Conservation (phyloP, 2,329 filamentous ascomycete genomes). For the Talaromyces sp. region DNA sequence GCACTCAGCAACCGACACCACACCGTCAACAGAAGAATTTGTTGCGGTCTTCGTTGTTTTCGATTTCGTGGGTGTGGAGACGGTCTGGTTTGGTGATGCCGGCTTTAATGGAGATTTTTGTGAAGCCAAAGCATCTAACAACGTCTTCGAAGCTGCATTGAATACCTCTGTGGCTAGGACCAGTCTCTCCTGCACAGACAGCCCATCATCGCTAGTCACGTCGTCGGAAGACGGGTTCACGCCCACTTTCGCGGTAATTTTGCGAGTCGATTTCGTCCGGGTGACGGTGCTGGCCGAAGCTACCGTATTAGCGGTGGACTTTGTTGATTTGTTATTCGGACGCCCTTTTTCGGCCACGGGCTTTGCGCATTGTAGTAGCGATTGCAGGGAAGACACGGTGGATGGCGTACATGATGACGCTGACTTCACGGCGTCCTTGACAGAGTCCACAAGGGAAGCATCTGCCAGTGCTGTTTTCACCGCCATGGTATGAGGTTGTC, state of each 20-base stretch:
- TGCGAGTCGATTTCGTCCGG: slow-evolving; percentile 18
- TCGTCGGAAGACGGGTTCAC: slow-evolving; percentile 15
- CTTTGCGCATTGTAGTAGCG: slow-evolving; percentile 29
- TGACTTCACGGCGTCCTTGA: slow-evolving; percentile 51
- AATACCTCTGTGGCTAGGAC: slow-evolving; percentile 42
- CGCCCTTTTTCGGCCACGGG: slow-evolving; percentile 13
- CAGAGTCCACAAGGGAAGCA: slow-evolving; percentile 32
- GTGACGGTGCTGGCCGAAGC: slow-evolving; percentile 15
- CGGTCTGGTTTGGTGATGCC: slow-evolving; percentile 23
- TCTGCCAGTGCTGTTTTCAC: slow-evolving; percentile 16
- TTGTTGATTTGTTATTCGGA: not conserved
- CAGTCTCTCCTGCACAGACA: slow-evolving; percentile 34
- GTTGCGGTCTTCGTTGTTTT: slow-evolving; percentile 8
- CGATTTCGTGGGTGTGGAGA: slow-evolving; percentile 17
- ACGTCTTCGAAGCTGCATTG: slow-evolving; percentile 37
- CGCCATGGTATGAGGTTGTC: slow-evolving; percentile 1
- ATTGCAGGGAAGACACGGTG: slow-evolving; percentile 34
- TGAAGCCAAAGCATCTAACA: slow-evolving; percentile 31
- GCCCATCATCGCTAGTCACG: slow-evolving; percentile 18
- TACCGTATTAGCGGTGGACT: slow-evolving; percentile 18
- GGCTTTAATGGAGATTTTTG: slow-evolving; percentile 19
- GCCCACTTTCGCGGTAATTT: slow-evolving; percentile 20
- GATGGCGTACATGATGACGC: slow-evolving; percentile 48
- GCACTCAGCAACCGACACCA: slow-evolving; percentile 33
- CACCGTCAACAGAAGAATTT: slow-evolving; percentile 16